Evolutionary conservation across 2,329 filamentous ascomycete genomes (phyloP), one percentile per base, ranked within the genome.

Genomic region (Apiospora marii): DNA sequence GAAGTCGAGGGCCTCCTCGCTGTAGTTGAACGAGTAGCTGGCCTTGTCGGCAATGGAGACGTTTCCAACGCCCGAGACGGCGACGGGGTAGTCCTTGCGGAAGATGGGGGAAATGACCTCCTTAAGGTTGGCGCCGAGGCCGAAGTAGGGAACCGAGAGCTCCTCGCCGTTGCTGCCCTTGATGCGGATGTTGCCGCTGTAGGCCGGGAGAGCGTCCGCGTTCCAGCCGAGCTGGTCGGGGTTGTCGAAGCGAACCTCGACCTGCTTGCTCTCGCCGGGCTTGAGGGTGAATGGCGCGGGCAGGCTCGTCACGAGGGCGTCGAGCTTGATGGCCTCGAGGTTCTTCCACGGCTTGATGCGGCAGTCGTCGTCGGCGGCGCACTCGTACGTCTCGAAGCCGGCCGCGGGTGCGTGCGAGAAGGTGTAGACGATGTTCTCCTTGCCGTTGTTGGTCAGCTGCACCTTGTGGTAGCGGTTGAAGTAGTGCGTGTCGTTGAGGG

Each of bases 401-500:
- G 79, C 82, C 5, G 81, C 80, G 0, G 78, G 76, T 61, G 83
- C 77, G 19, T 74, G 37, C 0, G 73, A 51, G 67, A 80, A 75
- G 12, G 74, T 79, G 77, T 85, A 85, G 19, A 77, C 80, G 48
- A 82, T 76, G 3, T 78, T 74, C 27, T 78, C 73, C n/a, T 75
- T 75, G 44, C 79, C 83, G 24, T 78, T 78, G 75, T 86, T 85
- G 61, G 78, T 82, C 72, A 86, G 79, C 51, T 71, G 72, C 16
- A 79, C 70, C 0, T 72, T 70, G 68, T 77, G 75, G 44, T 74
- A 75, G 24, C 72, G 74, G 22, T 75, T 77, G 74, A 86, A 83
- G 72, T 84, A 75, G 37, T 79, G 78, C 2, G 84, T 86, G 73
- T 86, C 85, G 71, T 86, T 86, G 72, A 86, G 82, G 19, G 80